Percentiles rank a stretch among this genome's conserved stretches.
Evolutionary conservation across 495 filamentous ascomycete genomes (phyloP).

Genomic region (Aspergillus conjunctus): DNA sequence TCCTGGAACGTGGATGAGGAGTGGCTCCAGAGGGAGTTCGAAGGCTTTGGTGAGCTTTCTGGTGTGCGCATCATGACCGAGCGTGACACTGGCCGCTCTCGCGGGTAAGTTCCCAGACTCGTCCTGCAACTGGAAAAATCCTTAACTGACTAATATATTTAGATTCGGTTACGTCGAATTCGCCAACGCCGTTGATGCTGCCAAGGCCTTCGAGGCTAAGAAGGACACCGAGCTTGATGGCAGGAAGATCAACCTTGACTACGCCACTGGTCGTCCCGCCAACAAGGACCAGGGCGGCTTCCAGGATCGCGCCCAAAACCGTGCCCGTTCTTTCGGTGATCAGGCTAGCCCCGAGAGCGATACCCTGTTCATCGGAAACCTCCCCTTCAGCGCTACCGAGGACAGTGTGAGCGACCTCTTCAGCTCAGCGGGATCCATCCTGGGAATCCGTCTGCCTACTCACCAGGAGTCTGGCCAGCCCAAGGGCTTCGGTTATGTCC

Average conservation of each 20-base stretch:
- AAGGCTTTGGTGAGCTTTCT: constrained; percentile 75
- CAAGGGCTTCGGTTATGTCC: constrained; percentile 96
- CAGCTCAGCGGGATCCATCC: constrained; percentile 66
- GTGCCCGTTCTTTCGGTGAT: constrained; percentile 79
- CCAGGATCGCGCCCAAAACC: constrained; percentile 61
- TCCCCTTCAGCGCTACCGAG: constrained; percentile 82
- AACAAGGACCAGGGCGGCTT: constrained; percentile 51
- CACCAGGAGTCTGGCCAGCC: constrained; percentile 81
- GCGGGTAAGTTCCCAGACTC: constrained; percentile 60
- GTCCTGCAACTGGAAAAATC: background rate
- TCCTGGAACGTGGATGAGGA: constrained; percentile 96
- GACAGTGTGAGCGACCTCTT: constrained; percentile 75
- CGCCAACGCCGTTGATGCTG: constrained; percentile 63
- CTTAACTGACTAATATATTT: constrained; percentile 27
- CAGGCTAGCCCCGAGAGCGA: constrained; percentile 72
- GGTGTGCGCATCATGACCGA: constrained; percentile 83
- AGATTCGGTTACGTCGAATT: constrained; percentile 97
- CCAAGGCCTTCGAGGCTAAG: constrained; percentile 79
- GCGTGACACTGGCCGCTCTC: constrained; percentile 78
- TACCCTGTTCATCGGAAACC: constrained; percentile 93
- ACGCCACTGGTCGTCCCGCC: constrained; percentile 66
- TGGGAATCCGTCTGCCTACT: constrained; percentile 85
- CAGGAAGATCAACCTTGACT: constrained; percentile 87
- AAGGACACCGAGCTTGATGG: constrained; percentile 80
- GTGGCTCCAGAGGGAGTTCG: constrained; percentile 83